A percentile compares a stretch with the other conserved stretches of the same genome.
Evolutionary conservation across 306 rosid species (phyloP).

Genomic region (Medicago lupulina): DNA sequence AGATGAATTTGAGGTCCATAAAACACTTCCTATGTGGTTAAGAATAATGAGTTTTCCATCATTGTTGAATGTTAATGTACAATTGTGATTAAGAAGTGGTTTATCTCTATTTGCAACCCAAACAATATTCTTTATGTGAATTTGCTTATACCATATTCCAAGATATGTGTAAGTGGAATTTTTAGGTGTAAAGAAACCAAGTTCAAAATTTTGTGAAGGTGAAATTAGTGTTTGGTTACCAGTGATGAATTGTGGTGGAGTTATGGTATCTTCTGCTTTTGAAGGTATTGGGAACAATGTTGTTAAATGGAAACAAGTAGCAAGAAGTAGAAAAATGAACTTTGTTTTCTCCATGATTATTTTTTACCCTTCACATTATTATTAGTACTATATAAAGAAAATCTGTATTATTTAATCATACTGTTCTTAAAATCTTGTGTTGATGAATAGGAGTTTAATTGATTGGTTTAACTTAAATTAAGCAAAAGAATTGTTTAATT

Average conservation of each 20-base stretch:
- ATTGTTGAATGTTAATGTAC: slow-evolving; percentile 39
- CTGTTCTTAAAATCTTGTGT: not conserved
- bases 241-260: slow-evolving; percentile 45
- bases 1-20: slow-evolving; percentile 52
- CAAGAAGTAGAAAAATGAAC: slow-evolving; percentile 27
- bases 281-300: slow-evolving; percentile 32
- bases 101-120: slow-evolving; percentile 64
- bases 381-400: slow-evolving; percentile 34
- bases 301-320: slow-evolving; percentile 32
- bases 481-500: slow-evolving; percentile 27
- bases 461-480: not conserved
- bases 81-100: slow-evolving; percentile 41
- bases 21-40: slow-evolving; percentile 35
- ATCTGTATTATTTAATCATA: not conserved
- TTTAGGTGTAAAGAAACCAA: slow-evolving; percentile 52
- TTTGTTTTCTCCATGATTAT: slow-evolving; percentile 45
- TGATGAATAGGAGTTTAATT: slow-evolving; percentile 18
- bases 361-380: slow-evolving; percentile 36
- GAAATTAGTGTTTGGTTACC: slow-evolving; percentile 52
- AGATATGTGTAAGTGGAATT: slow-evolving; percentile 46
- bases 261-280: slow-evolving; percentile 42
- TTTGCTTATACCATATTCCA: slow-evolving; percentile 58
- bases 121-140: slow-evolving; percentile 38
- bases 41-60: slow-evolving; percentile 52
- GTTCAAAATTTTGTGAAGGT: slow-evolving; percentile 50